These are phyloP conservation scores for Metarhizium anisopliae DNA, from an alignment of 2,329 filamentous ascomycete genomes.

Conservation along the genomic window DNA sequence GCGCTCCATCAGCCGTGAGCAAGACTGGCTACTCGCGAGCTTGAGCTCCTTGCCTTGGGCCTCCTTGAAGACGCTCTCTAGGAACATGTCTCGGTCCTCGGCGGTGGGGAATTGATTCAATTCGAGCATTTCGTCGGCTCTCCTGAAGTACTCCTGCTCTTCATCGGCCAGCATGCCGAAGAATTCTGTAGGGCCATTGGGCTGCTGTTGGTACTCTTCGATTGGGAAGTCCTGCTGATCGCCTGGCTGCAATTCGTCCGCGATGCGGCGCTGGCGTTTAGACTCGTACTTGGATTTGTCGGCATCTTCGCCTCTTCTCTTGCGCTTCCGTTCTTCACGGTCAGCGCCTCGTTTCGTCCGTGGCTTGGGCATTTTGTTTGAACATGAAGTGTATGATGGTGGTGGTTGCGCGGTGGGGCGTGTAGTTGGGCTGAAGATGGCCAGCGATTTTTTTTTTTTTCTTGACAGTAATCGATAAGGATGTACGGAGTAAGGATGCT, in stretches of 20 bases:
- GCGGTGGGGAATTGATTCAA: constrained; percentile 73
- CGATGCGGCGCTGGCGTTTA: constrained; percentile 18
- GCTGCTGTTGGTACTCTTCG: constrained; percentile 13
- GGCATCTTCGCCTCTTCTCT: constrained; percentile 15
- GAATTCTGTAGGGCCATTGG: constrained; percentile 57
- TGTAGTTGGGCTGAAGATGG: background rate
- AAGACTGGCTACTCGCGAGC: constrained; percentile 90
- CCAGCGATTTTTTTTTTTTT: background rate
- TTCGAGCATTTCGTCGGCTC: constrained; percentile 82
- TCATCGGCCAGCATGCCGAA: constrained; percentile 88
- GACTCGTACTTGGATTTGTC: constrained; percentile 7
- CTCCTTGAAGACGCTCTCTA: constrained; percentile 79
- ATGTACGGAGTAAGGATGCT: too few species aligned
- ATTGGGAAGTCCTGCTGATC: constrained; percentile 6
- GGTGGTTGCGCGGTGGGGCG: background rate
- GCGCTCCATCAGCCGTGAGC: constrained; percentile 85
- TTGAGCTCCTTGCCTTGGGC: constrained; percentile 91
- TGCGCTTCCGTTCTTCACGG: constrained; percentile 33
- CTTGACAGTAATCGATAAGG: background rate
- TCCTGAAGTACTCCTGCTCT: constrained; percentile 92
- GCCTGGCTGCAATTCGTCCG: background rate
- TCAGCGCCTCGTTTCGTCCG: constrained; percentile 30
- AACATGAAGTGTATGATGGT: background rate
- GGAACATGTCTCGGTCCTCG: constrained; percentile 62
- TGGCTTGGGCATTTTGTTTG: constrained; percentile 31